These are phyloP conservation scores for Cardamine occulta DNA, from an alignment of 345 rosid species.

Conservation along the genomic window DNA sequence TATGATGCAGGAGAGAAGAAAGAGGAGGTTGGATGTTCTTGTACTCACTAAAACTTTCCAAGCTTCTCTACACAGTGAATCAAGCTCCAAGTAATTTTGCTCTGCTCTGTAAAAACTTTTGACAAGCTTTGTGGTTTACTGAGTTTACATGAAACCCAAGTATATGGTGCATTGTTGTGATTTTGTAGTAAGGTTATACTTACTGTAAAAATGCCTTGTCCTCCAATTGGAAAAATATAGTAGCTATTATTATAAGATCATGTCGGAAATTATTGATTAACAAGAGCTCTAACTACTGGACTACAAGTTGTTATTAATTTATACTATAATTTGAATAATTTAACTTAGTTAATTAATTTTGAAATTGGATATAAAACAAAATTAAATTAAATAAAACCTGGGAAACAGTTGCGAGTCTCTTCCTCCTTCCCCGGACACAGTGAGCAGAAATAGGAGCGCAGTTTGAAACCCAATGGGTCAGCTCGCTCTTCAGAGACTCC, in stretches of 20 bases:
- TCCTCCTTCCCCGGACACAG: constrained; percentile 22
- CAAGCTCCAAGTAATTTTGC: background rate
- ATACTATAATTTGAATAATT: too few relatives aligned
- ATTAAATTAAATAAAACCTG: background rate
- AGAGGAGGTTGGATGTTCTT: constrained; percentile 55
- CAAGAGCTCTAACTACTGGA: too few relatives aligned
- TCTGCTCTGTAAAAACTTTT: constrained; percentile 13
- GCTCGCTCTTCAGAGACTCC: constrained; percentile 45
- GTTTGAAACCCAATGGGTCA: constrained; percentile 42
- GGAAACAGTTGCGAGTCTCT: constrained; percentile 1
- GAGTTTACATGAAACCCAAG: background rate
- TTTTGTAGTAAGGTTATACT: constrained; percentile 22
- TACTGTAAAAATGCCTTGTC: background rate
- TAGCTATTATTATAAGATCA: too few relatives aligned
- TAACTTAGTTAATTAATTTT: background rate
- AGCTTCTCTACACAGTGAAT: constrained; percentile 8
- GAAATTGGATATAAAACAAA: background rate
- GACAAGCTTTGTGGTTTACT: constrained; percentile 8
- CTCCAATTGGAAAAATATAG: background rate
- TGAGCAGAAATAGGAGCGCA: constrained; percentile 30
- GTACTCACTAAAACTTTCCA: constrained; percentile 54
- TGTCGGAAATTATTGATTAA: too few relatives aligned
- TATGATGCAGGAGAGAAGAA: constrained; percentile 33
- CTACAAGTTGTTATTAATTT: too few relatives aligned
- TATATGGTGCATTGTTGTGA: background rate